A percentile compares a stretch with the other conserved stretches of the same genome.
These are phyloP conservation scores for Hanseniaspora occidentalis DNA, from an alignment of 805 yeast genomes.

Conservation along the genomic window DNA sequence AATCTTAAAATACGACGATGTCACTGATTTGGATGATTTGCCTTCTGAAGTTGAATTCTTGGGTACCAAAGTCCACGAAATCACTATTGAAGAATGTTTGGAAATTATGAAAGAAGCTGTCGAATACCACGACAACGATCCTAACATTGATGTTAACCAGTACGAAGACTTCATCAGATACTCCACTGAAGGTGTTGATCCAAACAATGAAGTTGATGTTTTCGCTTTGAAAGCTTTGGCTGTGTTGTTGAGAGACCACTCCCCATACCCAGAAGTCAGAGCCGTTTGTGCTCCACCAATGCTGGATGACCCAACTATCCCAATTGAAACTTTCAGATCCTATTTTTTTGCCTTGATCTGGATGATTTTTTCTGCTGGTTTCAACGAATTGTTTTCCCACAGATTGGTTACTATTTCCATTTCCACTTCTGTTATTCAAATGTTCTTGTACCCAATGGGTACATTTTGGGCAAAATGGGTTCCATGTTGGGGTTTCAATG, in stretches of 20 bases:
- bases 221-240: constrained; percentile 23
- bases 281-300: constrained; percentile 37
- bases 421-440: constrained; percentile 32
- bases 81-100: constrained; percentile 28
- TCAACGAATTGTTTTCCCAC: constrained; percentile 45
- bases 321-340: constrained; percentile 37
- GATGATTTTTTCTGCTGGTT: constrained; percentile 40
- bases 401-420: constrained; percentile 40
- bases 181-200: constrained; percentile 16
- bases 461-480: constrained; percentile 27
- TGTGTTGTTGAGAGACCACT: constrained; percentile 29
- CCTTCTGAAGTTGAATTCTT: constrained; percentile 23
- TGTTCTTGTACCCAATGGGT: constrained; percentile 36
- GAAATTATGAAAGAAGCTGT: constrained; percentile 29
- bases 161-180: constrained; percentile 24
- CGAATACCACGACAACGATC: constrained; percentile 33
- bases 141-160: constrained; percentile 31
- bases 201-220: constrained; percentile 12
- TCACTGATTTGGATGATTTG: constrained; percentile 10
- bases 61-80: constrained; percentile 27
- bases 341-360: constrained; percentile 29
- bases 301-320: constrained; percentile 34
- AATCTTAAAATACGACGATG: constrained; percentile 7
- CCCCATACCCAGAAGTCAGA: constrained; percentile 59
- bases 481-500: constrained; percentile 34